Conservation (phyloP, 164 flowering plant species). For the Protea cynaroides region DNA sequence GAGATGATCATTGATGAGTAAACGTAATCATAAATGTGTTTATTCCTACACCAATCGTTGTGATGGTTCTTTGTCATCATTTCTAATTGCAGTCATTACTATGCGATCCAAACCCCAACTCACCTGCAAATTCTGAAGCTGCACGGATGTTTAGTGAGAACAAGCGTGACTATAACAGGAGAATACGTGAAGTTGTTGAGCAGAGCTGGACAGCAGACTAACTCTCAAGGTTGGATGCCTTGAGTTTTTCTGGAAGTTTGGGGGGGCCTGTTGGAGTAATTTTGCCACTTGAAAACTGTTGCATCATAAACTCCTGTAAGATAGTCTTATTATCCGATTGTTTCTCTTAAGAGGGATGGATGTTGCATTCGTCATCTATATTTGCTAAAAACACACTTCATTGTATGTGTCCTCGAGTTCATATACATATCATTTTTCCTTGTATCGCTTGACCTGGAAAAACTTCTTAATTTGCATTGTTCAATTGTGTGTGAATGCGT, state of each 20-base stretch:
- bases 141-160: conserved; percentile 80
- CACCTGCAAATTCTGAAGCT: conserved; percentile 91
- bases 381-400: too few relatives aligned
- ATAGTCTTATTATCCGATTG: too few relatives aligned
- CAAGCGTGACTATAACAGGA: conserved; percentile 73
- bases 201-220: conserved; percentile 91
- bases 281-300: too few relatives aligned
- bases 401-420: too few relatives aligned
- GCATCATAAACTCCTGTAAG: neutral
- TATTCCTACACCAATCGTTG: neutral
- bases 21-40: too few relatives aligned
- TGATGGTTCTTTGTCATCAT: neutral
- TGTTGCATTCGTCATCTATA: too few relatives aligned
- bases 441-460: too few relatives aligned
- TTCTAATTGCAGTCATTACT: conserved; percentile 55
- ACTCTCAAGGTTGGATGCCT: neutral
- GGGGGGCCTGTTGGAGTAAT: neutral
- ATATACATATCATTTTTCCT: too few relatives aligned
- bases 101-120: conserved; percentile 84
- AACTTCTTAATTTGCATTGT: too few relatives aligned
- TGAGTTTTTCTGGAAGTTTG: neutral
- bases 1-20: too few relatives aligned
- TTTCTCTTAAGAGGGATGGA: neutral
- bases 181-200: conserved; percentile 74
- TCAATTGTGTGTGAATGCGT: too few relatives aligned